Evolutionary conservation across 2,329 filamentous ascomycete genomes (phyloP).

Genomic region (Fusarium sp.): DNA sequence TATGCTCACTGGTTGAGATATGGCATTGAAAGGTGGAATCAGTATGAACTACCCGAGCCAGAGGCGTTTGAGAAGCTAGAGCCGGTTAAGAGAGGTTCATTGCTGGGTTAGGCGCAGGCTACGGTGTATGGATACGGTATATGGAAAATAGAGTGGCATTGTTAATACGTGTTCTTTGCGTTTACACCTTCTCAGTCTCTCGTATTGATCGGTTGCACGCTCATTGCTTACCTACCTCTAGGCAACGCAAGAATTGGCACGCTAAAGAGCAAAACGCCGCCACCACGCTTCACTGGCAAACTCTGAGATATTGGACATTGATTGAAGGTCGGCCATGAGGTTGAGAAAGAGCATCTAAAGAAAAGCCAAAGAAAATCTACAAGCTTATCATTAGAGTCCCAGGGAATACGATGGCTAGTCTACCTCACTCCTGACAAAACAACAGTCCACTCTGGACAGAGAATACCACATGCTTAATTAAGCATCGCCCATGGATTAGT

Average conservation of each 20-base stretch:
- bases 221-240: background rate
- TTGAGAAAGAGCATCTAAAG: background rate
- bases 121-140: background rate
- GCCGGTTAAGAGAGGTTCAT: background rate
- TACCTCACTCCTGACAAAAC: background rate
- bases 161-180: background rate
- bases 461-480: background rate
- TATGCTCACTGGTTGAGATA: background rate
- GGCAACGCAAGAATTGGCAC: background rate
- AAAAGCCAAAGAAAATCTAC: background rate
- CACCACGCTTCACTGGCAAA: background rate
- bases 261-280: background rate
- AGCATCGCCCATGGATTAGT: background rate
- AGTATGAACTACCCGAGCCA: background rate
- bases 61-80: background rate
- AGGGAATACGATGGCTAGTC: background rate
- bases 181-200: background rate
- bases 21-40: background rate
- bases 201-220: background rate
- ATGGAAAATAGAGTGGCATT: background rate
- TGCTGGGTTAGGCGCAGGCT: background rate
- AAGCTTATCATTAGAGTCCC: background rate
- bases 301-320: background rate
- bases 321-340: too few relatives aligned
- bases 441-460: background rate